Evolutionary conservation across 2,329 filamentous ascomycete genomes (phyloP).

Genomic region (Uncinocarpus reesii): DNA sequence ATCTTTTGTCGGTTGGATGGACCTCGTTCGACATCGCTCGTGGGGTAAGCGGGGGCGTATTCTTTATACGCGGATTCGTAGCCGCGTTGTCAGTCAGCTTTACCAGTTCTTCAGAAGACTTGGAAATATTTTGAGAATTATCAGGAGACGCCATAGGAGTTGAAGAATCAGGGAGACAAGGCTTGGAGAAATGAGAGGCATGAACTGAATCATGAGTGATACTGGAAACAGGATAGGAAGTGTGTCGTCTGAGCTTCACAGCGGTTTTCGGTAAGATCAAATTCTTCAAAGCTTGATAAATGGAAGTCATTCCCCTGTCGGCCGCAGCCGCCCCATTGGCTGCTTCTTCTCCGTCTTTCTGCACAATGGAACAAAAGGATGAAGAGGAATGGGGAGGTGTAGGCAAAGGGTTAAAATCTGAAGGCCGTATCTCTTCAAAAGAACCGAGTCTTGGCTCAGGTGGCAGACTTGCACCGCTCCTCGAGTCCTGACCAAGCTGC

Average conservation of each 20-base stretch:
- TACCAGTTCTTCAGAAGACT: constrained; percentile 37
- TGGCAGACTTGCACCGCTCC: constrained; percentile 23
- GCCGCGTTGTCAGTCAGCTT: constrained; percentile 75
- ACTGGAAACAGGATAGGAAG: constrained; percentile 50
- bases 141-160: constrained; percentile 33
- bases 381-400: constrained; percentile 37
- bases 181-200: constrained; percentile 60
- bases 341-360: constrained; percentile 35
- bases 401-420: constrained; percentile 30
- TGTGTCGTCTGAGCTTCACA: constrained; percentile 35
- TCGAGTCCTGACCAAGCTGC: constrained; percentile 29
- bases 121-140: constrained; percentile 33
- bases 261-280: constrained; percentile 33
- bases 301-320: constrained; percentile 33
- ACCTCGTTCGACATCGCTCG: constrained; percentile 67
- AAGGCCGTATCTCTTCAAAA: constrained; percentile 23
- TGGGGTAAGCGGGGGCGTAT: constrained; percentile 80
- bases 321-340: constrained; percentile 31
- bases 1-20: constrained; percentile 25
- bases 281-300: constrained; percentile 37
- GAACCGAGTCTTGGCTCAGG: constrained; percentile 19
- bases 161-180: constrained; percentile 49
- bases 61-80: constrained; percentile 59
- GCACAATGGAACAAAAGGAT: constrained; percentile 35
- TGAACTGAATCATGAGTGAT: constrained; percentile 55